Evolutionary conservation across 1,139 yeast genomes (phyloP), one percentile per base, ranked within the genome.

Genomic region (Geotrichum histeridarum): DNA sequence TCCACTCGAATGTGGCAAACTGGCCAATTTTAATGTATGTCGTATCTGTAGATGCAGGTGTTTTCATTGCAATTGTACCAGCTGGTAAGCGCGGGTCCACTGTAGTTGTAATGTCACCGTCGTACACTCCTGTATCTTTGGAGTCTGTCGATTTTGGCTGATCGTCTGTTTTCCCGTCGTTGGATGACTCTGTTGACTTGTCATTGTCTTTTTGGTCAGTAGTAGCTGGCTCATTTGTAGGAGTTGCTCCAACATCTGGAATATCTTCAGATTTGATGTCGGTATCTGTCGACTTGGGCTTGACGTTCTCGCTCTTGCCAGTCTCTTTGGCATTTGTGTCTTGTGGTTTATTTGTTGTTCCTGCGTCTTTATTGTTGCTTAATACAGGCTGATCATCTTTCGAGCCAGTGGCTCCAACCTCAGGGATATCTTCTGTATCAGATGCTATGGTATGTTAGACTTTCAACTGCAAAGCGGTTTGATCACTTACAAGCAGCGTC

Each of bases 1-100:
- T 62, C 77, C 77, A 73, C 33, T 68, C 64, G 56, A 73, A 73
- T 12, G 77, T 72, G n/a, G 75, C 76, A 37, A 62, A 58, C 12
- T 67, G 68, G 4, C 77, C 77, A 42, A 70, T 63, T 57, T 71
- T 71, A 57, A 73, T 63, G 56, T 73, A 73, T 1, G 74, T 69
- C 1, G 67, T 58, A 32, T 61, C 64, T 8, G 74, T 70, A 2
- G 71, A 58, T 2, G 61, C 64, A 0, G 77, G 77, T 8, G 70
- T 64, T 8, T 61, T 48, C 59, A 73, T 55, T 3, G 70, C 55
- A 11, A 72, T 61, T 0, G 70, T 70, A 3, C 77, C 76, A 0
- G 75, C 69, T 0, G 76, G 72, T 8, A 62, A 58, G 5, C 61
- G 58, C 4, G 74, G 68, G 50, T 70, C 63, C 42, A 71, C 64